phyloP scores from a whole-genome alignment of 257 asterid species.

The Petunia axillaris region DNA sequence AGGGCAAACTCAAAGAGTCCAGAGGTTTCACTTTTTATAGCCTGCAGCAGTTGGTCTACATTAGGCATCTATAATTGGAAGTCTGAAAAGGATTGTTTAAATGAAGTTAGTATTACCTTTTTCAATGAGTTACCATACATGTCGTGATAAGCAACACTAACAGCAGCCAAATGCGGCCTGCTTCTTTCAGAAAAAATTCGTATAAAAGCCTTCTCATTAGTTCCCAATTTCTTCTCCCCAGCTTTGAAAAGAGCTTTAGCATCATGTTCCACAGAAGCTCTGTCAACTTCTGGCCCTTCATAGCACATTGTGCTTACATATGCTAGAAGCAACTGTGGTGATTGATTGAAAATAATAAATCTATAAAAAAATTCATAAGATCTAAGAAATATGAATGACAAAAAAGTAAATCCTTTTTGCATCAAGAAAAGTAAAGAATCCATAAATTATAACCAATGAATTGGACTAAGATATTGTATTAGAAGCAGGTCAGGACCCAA shows the following conservation, averaged over 20 bases:
- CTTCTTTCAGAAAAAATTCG: constrained; percentile 77
- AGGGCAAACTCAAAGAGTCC: constrained; percentile 78
- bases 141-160: constrained; percentile 64
- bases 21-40: constrained; percentile 81
- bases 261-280: constrained; percentile 68
- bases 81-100: background rate
- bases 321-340: constrained; percentile 76
- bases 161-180: constrained; percentile 71
- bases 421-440: background rate
- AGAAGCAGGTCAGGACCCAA: background rate
- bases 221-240: constrained; percentile 88
- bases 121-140: constrained; percentile 67
- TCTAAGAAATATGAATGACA: background rate
- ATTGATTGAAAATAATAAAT: constrained; percentile 13
- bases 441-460: background rate
- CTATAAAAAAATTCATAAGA: background rate
- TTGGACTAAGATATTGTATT: background rate
- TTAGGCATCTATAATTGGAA: constrained; percentile 6
- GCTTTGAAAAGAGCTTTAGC: constrained; percentile 89
- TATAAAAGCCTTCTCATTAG: constrained; percentile 79
- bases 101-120: constrained; percentile 52
- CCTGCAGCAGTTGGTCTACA: constrained; percentile 54
- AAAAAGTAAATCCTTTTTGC: background rate
- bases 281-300: constrained; percentile 93
- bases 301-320: constrained; percentile 54